Base-by-base conservation (phyloP, 2,329 filamentous ascomycete species). In the Colletotrichum sp. region DNA sequence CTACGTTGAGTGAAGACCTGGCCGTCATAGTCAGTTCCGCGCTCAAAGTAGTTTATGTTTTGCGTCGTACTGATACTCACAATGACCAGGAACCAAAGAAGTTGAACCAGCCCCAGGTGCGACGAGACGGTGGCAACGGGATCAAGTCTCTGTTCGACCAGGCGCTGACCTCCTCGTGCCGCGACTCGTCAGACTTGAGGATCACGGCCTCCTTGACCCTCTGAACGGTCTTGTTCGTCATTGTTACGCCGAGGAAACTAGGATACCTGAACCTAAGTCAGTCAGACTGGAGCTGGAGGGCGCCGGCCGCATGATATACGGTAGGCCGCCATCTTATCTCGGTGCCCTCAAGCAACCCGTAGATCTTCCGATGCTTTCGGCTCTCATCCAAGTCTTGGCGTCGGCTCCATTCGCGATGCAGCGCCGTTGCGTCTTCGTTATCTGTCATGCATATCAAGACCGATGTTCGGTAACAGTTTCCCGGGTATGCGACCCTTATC, bases 111-210 rank as follows among this genome's bases (percentile, higher is more conserved):
- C 87, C 86, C 87, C 87, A 89, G 34, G 87, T 89, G 75, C 87
- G 82, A 69, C 86, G 81, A 71, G 85, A 83, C 3, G 85, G 83
- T 24, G 87, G 81, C 16, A 85, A 72, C 16, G 83, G 83, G 28
- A 83, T 81, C 43, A 85, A 74, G 56, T 84, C 84, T 78, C 85
- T 85, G 69, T 89, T 89, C 28, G 85, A 87, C 88, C 88, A 90
- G 16, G 84, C 81, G 68, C 86, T 84, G 0, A 86, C 87, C 70
- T 88, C 85, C 76, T 88, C 86, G 75, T 87, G 84, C 66, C 82
- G 83, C 16, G 80, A 78, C 59, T 84, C 82, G 71, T 87, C 83
- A 64, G 84, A 85, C 66, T 83, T 82, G 28, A 88, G 79, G 36
- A 81, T 81, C 24, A 83, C 76, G 16, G 79, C 82, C 52, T 85